Evolutionary conservation across 345 rosid genomes (phyloP).

Genomic region (Populus alba): DNA sequence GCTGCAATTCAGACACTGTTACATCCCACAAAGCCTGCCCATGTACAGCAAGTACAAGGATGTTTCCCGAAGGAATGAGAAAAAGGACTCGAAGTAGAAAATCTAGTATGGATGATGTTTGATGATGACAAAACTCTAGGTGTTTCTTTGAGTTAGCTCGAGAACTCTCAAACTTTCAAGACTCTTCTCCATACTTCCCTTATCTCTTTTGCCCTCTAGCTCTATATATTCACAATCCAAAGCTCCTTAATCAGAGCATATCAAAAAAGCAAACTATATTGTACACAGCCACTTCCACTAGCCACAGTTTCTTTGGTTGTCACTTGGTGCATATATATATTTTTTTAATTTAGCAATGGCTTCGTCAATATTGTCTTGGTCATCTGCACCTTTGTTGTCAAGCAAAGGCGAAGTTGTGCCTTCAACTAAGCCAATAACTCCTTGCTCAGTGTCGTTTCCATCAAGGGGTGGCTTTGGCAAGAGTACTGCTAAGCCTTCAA

Average conservation of each 20-base stretch:
- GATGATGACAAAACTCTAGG: not conserved
- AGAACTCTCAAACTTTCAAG: slow-evolving; percentile 20
- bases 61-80: slow-evolving; percentile 21
- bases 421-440: slow-evolving; percentile 4
- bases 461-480: not conserved
- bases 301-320: not conserved
- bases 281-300: not conserved
- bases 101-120: not conserved
- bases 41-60: not conserved
- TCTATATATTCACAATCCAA: slow-evolving; percentile 3
- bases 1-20: not conserved
- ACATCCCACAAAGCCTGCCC: not conserved
- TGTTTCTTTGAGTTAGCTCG: slow-evolving; percentile 1
- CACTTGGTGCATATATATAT: too few species aligned
- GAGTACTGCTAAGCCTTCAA: not conserved
- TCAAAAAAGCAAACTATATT: not conserved
- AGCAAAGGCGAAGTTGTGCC: not conserved
- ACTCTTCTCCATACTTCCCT: slow-evolving; percentile 26
- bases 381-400: slow-evolving; percentile 24
- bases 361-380: slow-evolving; percentile 28
- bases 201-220: not conserved
- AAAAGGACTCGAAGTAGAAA: not conserved
- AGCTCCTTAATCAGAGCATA: not conserved
- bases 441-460: not conserved
- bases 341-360: slow-evolving; percentile 23